Evolutionary conservation across 192 early-diverging fungal genomes (phyloP), one percentile per base, ranked within the genome.

Genomic region (Globomyces pollinis-pini): DNA sequence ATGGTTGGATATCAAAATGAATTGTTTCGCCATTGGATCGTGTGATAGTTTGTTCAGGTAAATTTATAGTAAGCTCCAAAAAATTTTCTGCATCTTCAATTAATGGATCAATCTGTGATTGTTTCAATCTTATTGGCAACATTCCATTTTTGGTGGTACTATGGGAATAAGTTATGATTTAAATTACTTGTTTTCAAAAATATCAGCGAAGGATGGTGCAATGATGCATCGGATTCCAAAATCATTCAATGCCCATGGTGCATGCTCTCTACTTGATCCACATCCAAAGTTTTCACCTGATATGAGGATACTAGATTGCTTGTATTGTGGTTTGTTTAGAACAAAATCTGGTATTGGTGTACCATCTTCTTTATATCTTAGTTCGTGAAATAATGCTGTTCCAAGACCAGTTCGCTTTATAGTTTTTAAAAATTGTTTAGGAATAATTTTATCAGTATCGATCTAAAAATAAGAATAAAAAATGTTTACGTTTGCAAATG

Each of bases 371-470:
- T 75, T 65, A 59, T 77, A 83, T 23, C 85, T 78, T 44, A 83
- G 64, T 45, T 75, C 75, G 65, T 74, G 74, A 65, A 86, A 86
- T 5, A 86, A 65, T 18, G 75, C 69, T 4, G 45, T 66, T 50
- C 82, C 82, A 26, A 86, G 74, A 1, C 85, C 85, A 23, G 85
- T 86, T 16, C 82, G 72, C 61, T 82, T 76, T 67, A 86, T 86
- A 50, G 85, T 86, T 65, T 86, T 86, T 38, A 86, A 76, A 69
- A 86, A 86, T 60, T 86, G 82, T 64, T 86, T 86, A 43, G 85
- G 85, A 61, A 86, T 86, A 58, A 86, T 81, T 75, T 78, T 83
- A 69, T 86, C 85, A 21, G 85, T 86, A 67, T 86, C 85, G 28
- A 84, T 69, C n/a, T n/a, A n/a, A n/a, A n/a, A n/a, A n/a, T n/a